These are phyloP conservation scores for Raffaelea arxii DNA, from an alignment of 2,329 filamentous ascomycete species.

Conservation along the genomic window DNA sequence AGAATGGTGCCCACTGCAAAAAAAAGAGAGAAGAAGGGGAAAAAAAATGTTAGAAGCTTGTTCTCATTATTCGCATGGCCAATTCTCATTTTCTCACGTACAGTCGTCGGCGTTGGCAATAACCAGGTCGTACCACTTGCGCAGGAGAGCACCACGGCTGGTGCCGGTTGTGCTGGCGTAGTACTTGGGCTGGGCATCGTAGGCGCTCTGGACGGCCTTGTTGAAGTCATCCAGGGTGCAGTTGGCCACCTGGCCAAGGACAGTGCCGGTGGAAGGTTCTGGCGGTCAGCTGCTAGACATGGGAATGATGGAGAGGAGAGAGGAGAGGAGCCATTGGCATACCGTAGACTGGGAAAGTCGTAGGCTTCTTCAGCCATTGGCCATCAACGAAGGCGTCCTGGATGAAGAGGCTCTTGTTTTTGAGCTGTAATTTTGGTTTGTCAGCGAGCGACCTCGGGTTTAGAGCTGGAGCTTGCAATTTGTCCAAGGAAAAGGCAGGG, in stretches of 20 bases:
- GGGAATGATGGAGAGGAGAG: background rate
- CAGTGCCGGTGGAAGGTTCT: constrained; percentile 36
- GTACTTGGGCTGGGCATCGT: constrained; percentile 33
- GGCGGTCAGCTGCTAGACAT: background rate
- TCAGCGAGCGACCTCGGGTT: background rate
- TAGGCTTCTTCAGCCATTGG: constrained; percentile 6
- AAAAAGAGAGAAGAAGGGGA: too few relatives aligned
- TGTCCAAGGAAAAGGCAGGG: background rate
- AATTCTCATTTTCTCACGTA: background rate
- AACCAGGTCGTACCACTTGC: constrained; percentile 60
- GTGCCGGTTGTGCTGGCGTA: constrained; percentile 40
- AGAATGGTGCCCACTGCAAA: constrained; percentile 40
- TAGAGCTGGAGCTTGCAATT: background rate
- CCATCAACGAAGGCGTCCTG: constrained; percentile 8
- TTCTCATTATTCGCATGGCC: background rate
- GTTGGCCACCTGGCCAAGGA: constrained; percentile 40
- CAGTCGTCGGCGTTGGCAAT: constrained; percentile 53
- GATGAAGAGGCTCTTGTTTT: constrained; percentile 6
- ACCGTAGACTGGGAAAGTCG: constrained; percentile 9
- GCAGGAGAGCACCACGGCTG: constrained; percentile 32
- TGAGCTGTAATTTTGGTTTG: constrained; percentile 3
- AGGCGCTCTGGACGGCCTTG: constrained; percentile 37
- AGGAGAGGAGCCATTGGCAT: background rate
- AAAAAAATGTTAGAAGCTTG: background rate
- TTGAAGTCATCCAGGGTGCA: constrained; percentile 38